phyloP scores from a whole-genome alignment of 495 filamentous ascomycete genomes.

The Pyrenula aspistea region DNA sequence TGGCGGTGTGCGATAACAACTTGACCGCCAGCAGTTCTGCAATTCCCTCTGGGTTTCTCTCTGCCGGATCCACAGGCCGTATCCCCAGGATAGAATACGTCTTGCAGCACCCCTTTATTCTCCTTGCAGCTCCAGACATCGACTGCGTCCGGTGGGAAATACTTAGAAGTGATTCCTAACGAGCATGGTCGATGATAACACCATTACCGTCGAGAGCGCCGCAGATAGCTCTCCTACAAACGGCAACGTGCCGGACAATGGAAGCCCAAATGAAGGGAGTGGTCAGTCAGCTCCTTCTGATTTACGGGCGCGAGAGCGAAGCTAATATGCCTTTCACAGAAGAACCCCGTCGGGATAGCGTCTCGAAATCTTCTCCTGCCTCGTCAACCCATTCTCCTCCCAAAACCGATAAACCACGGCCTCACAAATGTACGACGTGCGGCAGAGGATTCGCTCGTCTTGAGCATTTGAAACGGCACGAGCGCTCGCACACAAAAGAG shows the following conservation, averaged over 20 bases:
- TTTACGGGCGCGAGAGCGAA: neutral
- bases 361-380: neutral
- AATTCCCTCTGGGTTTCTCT: neutral
- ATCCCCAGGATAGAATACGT: no score
- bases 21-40: neutral
- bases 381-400: slow-evolving; percentile 41
- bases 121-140: no score
- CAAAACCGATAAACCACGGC: slow-evolving; percentile 94
- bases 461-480: slow-evolving; percentile 96
- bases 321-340: neutral
- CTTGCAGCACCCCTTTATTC: no score
- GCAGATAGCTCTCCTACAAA: neutral
- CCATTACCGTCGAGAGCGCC: neutral
- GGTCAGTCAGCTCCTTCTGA: neutral
- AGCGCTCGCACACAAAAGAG: slow-evolving; percentile 97
- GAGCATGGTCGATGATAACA: neutral
- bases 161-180: neutral
- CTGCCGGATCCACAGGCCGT: neutral
- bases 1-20: neutral
- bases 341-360: neutral
- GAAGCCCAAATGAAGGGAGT: neutral
- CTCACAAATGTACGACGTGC: slow-evolving; percentile 90
- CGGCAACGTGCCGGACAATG: neutral
- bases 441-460: slow-evolving; percentile 85
- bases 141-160: no score